These are phyloP conservation scores for Rhizophora mangle DNA, from an alignment of 345 rosid species.

Conservation along the genomic window DNA sequence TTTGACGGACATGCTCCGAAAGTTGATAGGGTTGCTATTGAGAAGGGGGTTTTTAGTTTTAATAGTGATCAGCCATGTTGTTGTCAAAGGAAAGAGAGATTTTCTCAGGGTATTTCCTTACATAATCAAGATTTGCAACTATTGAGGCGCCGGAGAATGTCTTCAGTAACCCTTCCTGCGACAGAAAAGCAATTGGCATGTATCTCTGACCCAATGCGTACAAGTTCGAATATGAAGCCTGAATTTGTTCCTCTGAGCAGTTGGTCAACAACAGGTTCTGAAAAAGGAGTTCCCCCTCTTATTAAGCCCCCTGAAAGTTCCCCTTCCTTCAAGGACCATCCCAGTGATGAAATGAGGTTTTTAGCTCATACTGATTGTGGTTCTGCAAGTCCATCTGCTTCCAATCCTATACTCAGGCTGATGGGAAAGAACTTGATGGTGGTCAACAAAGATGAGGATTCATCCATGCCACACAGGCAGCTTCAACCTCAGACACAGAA, in stretches of 20 bases:
- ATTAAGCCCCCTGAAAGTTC: slow-evolving; percentile 24
- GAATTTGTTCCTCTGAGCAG: slow-evolving; percentile 35
- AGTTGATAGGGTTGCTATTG: slow-evolving; percentile 30
- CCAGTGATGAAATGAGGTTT: slow-evolving; percentile 30
- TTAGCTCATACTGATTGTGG: slow-evolving; percentile 34
- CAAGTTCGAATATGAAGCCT: slow-evolving; percentile 36
- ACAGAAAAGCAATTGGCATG: slow-evolving; percentile 28
- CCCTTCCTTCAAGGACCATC: slow-evolving; percentile 32
- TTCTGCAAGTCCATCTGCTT: slow-evolving; percentile 66
- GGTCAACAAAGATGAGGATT: slow-evolving; percentile 75
- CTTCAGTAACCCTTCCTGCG: slow-evolving; percentile 37
- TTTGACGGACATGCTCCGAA: slow-evolving; percentile 35
- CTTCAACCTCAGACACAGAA: slow-evolving; percentile 30
- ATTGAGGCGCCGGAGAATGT: slow-evolving; percentile 49
- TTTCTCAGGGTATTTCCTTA: slow-evolving; percentile 37
- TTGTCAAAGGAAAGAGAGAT: slow-evolving; percentile 84
- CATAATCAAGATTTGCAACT: slow-evolving; percentile 59
- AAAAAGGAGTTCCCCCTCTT: slow-evolving; percentile 30
- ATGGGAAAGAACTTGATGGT: slow-evolving; percentile 98
- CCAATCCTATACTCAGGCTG: slow-evolving; percentile 76
- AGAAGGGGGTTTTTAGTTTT: slow-evolving; percentile 41
- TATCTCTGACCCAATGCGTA: slow-evolving; percentile 23
- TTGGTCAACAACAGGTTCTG: slow-evolving; percentile 37
- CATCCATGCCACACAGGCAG: slow-evolving; percentile 32
- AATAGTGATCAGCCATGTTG: slow-evolving; percentile 70